phyloP scores from a whole-genome alignment of 2,329 filamentous ascomycete species.

The Pseudogymnoascus sp. region DNA sequence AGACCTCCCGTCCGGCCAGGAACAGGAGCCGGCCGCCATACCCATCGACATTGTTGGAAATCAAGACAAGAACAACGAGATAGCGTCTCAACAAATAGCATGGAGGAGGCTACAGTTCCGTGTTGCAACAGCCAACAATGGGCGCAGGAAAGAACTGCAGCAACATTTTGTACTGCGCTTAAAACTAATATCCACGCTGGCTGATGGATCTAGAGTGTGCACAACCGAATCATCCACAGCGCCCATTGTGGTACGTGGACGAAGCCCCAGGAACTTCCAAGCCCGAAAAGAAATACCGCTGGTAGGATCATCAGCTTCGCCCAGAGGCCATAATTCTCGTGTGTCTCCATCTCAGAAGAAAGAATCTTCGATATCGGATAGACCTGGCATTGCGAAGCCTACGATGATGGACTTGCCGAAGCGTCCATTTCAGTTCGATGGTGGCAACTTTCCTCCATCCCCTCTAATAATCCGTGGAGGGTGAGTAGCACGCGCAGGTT shows the following conservation, averaged over 20 bases:
- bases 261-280: constrained; percentile 92
- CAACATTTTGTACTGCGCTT: constrained; percentile 90
- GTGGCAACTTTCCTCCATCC: constrained; percentile 22
- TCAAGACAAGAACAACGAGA: constrained; percentile 52
- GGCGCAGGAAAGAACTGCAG: constrained; percentile 85
- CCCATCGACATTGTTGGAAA: constrained; percentile 51
- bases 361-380: neutral
- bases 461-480: constrained; percentile 24
- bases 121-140: constrained; percentile 93
- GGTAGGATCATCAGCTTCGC: constrained; percentile 27
- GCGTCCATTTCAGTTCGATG: constrained; percentile 29
- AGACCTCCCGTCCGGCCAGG: constrained; percentile 55
- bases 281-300: constrained; percentile 88
- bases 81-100: constrained; percentile 83
- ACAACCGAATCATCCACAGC: constrained; percentile 80
- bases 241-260: constrained; percentile 85
- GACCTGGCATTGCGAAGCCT: constrained; percentile 20
- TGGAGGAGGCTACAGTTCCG: constrained; percentile 93
- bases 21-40: constrained; percentile 81
- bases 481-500: constrained; percentile 19
- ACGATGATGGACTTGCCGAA: constrained; percentile 25
- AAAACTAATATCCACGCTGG: constrained; percentile 75
- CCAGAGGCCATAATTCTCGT: constrained; percentile 26
- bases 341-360: constrained; percentile 6
- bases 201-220: constrained; percentile 74